A percentile compares a stretch with the other conserved stretches of the same genome.
phyloP scores from a whole-genome alignment of 2,329 filamentous ascomycete genomes.

The Trichoderma hamatum region DNA sequence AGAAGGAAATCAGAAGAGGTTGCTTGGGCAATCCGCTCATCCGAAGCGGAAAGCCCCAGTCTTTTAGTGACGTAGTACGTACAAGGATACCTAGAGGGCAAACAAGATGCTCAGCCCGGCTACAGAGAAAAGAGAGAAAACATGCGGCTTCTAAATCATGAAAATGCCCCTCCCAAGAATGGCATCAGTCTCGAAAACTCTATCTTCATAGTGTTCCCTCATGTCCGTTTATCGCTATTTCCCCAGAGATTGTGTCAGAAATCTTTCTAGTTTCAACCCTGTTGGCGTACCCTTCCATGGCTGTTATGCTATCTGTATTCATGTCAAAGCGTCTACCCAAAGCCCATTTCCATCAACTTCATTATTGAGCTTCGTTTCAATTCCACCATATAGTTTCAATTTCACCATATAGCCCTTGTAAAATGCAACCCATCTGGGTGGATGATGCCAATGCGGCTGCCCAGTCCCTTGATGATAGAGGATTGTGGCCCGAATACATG shows the following conservation, averaged over 20 bases:
- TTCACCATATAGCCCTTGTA: not conserved
- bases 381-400: not conserved
- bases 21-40: not conserved
- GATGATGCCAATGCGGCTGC: not conserved
- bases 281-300: not conserved
- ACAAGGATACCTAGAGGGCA: too few species aligned
- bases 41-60: too few species aligned
- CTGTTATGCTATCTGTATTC: not conserved
- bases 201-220: not conserved
- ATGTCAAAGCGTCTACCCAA: not conserved
- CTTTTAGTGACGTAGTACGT: too few species aligned
- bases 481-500: not conserved
- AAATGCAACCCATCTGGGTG: not conserved
- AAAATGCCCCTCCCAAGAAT: not conserved
- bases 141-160: conserved; percentile 2
- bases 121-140: too few species aligned
- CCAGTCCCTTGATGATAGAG: not conserved
- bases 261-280: not conserved
- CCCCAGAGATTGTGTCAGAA: conserved; percentile 8
- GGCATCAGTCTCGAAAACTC: conserved; percentile 8
- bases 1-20: not conserved
- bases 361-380: not conserved
- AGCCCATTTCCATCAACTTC: conserved; percentile 4
- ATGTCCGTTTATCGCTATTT: not conserved
- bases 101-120: too few species aligned